Percentiles rank a stretch among this genome's conserved stretches.
Conservation (phyloP, 345 rosid genomes). For the Gossypium raimondii region DNA sequence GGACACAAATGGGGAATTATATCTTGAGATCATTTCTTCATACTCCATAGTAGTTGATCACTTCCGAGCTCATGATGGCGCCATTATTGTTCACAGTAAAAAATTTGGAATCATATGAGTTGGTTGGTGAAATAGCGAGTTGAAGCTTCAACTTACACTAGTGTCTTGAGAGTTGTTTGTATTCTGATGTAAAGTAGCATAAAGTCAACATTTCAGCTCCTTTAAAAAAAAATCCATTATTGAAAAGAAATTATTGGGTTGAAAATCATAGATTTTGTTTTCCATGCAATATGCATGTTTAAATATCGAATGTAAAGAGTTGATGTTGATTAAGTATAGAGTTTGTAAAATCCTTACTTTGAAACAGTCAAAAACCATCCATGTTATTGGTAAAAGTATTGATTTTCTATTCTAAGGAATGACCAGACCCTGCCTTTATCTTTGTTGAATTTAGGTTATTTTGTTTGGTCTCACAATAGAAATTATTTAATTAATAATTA, state of each 20-base stretch:
- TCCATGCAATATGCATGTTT: neutral
- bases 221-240: neutral
- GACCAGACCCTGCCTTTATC: neutral
- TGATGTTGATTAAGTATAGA: conserved; percentile 2
- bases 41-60: neutral
- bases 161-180: neutral
- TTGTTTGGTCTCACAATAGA: neutral
- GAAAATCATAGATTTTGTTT: neutral
- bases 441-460: neutral
- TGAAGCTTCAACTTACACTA: neutral
- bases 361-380: neutral
- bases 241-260: neutral
- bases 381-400: neutral
- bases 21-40: neutral
- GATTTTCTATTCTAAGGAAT: neutral
- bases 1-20: neutral
- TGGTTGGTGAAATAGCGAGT: neutral
- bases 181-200: neutral
- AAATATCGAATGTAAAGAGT: neutral
- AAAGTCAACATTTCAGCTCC: neutral
- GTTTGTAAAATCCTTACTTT: neutral
- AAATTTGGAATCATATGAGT: neutral
- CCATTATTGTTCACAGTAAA: neutral
- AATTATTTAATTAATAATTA: too few species aligned
- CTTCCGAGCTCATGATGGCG: neutral